phyloP scores from a whole-genome alignment of 2,329 filamentous ascomycete species.

The Xylaria hypoxylon region DNA sequence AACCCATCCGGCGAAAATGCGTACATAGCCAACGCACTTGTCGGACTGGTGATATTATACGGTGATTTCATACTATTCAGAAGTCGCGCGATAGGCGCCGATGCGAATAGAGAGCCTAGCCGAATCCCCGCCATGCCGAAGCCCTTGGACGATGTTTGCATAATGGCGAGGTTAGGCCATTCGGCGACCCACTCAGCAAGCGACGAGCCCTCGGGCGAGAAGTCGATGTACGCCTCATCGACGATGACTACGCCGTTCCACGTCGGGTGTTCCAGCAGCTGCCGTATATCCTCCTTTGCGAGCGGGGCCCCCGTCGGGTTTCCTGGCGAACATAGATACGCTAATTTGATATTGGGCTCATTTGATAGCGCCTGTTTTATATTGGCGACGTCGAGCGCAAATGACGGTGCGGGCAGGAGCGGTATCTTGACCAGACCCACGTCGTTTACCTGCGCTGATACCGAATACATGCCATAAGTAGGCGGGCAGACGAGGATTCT shows the following conservation, averaged over 20 bases:
- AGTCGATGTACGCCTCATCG: slow-evolving; percentile 97
- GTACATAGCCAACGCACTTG: slow-evolving; percentile 80
- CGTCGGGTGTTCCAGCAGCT: slow-evolving; percentile 82
- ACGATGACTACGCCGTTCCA: slow-evolving; percentile 97
- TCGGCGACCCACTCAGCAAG: slow-evolving; percentile 92
- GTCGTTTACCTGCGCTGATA: slow-evolving; percentile 95
- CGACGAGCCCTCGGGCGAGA: slow-evolving; percentile 80
- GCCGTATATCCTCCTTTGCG: slow-evolving; percentile 77
- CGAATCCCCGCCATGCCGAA: slow-evolving; percentile 96
- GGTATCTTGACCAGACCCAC: slow-evolving; percentile 88
- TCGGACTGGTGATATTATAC: slow-evolving; percentile 93
- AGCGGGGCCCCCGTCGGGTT: slow-evolving; percentile 91
- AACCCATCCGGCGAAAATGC: slow-evolving; percentile 77
- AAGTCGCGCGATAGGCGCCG: slow-evolving; percentile 77
- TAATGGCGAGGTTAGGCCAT: slow-evolving; percentile 94
- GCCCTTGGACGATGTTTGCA: slow-evolving; percentile 98
- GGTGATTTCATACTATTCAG: slow-evolving; percentile 95
- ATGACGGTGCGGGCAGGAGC: slow-evolving; percentile 76
- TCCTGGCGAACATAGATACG: slow-evolving; percentile 93
- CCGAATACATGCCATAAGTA: slow-evolving; percentile 98
- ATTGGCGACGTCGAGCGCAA: slow-evolving; percentile 77
- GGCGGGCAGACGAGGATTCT: slow-evolving; percentile 95
- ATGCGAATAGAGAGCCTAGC: slow-evolving; percentile 86
- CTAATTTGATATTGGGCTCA: slow-evolving; percentile 78
- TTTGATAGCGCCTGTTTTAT: slow-evolving; percentile 74